phyloP scores from a whole-genome alignment of 768 basidiomycete species.

The Suillus weaverae region DNA sequence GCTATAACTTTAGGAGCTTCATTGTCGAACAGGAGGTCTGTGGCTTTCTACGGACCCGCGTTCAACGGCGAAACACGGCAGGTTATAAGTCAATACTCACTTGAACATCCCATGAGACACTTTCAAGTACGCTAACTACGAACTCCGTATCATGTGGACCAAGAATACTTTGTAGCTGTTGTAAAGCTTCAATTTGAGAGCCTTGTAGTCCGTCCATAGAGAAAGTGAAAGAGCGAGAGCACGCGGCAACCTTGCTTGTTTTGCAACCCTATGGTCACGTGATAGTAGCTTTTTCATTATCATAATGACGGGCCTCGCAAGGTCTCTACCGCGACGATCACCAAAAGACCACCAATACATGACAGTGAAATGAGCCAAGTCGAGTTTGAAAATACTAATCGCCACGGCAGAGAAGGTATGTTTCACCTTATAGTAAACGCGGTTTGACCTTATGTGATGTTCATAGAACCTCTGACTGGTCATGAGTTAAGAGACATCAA shows the following conservation, averaged over 20 bases:
- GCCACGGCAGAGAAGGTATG: not conserved
- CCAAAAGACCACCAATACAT: not conserved
- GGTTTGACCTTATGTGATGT: not conserved
- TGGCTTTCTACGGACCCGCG: conserved; percentile 7
- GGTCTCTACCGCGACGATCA: not conserved
- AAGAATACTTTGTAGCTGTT: conserved; percentile 17
- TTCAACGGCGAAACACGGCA: not conserved
- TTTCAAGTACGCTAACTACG: conserved; percentile 57
- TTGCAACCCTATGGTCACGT: not conserved
- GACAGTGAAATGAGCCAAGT: not conserved
- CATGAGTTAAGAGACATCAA: conserved; percentile 71
- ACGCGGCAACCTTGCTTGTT: not conserved
- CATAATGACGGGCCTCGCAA: not conserved
- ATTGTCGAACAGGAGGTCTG: conserved; percentile 8
- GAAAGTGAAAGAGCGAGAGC: not conserved
- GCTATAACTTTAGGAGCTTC: not conserved
- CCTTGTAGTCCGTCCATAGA: conserved; percentile 15
- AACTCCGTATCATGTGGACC: conserved; percentile 53
- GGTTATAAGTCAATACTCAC: conserved; percentile 34
- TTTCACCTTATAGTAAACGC: not conserved
- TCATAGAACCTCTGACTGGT: conserved; percentile 60
- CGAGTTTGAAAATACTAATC: not conserved
- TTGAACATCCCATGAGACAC: conserved; percentile 72
- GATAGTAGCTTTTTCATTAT: not conserved
- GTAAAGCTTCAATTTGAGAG: conserved; percentile 15